Conservation (phyloP, 192 early-diverging fungal genomes). For the Podila epicladia region DNA sequence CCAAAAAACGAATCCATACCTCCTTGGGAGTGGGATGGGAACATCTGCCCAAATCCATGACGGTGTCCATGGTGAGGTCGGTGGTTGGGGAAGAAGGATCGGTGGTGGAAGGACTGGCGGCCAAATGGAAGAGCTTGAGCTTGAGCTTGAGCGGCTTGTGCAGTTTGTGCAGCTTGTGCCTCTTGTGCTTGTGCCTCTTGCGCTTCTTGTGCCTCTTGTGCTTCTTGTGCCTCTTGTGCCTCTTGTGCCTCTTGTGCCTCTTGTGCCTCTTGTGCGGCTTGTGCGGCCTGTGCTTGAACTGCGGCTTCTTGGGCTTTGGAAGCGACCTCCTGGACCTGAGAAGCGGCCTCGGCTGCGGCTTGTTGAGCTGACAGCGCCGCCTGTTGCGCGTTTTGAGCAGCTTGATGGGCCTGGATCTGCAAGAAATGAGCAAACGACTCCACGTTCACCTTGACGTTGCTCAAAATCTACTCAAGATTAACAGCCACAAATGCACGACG, state of each 20-base stretch:
- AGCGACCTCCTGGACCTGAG: constrained; percentile 6
- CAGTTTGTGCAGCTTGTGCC: not conserved
- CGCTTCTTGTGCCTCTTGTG: too few relatives aligned
- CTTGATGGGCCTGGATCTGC: constrained; percentile 18
- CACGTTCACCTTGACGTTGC: constrained; percentile 42
- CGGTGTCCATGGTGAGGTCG: not conserved
- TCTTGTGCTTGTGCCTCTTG: too few relatives aligned
- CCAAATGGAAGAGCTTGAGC: not conserved
- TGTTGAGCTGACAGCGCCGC: constrained; percentile 21
- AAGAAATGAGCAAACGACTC: constrained; percentile 37
- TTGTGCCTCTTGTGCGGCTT: not conserved
- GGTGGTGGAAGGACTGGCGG: not conserved
- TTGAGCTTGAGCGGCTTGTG: not conserved
- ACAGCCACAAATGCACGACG: not conserved
- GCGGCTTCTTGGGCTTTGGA: constrained; percentile 7
- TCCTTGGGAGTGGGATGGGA: not conserved
- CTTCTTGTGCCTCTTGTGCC: not conserved
- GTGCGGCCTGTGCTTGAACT: not conserved
- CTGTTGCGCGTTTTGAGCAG: constrained; percentile 30
- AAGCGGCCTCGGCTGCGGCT: constrained; percentile 5
- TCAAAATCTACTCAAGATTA: constrained; percentile 21
- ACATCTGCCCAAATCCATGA: not conserved
- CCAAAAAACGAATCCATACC: not conserved
- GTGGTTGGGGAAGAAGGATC: constrained; percentile 10
- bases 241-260: not conserved